Base-by-base conservation (phyloP, 225 moss, liverwort and hornwort genomes). In the Physcomitrium patens region DNA sequence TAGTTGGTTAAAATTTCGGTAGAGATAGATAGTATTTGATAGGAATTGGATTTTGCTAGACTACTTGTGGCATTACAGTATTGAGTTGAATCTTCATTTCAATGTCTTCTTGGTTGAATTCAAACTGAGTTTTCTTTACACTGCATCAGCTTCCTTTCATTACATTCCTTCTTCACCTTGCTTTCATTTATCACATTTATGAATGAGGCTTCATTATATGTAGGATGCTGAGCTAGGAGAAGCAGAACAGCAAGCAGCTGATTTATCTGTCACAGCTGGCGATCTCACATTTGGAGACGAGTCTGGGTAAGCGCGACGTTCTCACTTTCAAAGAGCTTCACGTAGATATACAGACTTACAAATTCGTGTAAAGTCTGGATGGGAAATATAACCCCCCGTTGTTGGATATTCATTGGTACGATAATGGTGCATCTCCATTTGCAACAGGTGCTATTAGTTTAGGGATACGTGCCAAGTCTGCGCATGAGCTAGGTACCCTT, bases 281-380 rank as follows among this genome's bases (percentile, higher is more conserved):
- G 97, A 93, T 71, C 93, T 94, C 70, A 94, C 97, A 12, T 99
- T 99, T 71, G 94, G 90, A 73, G 97, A 99, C 9, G 91, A 87
- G 71, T 74, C 85, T 74, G 69, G 80, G 96, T 90, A 82, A 91
- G 91, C 83, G n/a, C 22, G 48, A 48, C 66, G n/a, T 43, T 49
- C 28, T 60, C 17, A 10, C 49, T n/a, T 71, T 58, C 42, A 27
- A 67, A 27, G 60, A 66, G 27, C 61, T 71, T 71, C 19, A 48
- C 44, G 8, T 22, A 19, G 17, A 1, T 46, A 12, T 48, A 4
- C 43, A 5, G 44, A 14, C 54, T 37, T 28, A 12, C 15, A 55
- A 71, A 44, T 41, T 7, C 11, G 12, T 42, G 0, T 13, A 15
- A 16, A 49, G 73, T 10, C n/a, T 51, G 28, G 62, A 69, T 49